These are phyloP conservation scores for Kondoa malvinella DNA, from an alignment of 768 basidiomycete genomes.

Conservation along the genomic window DNA sequence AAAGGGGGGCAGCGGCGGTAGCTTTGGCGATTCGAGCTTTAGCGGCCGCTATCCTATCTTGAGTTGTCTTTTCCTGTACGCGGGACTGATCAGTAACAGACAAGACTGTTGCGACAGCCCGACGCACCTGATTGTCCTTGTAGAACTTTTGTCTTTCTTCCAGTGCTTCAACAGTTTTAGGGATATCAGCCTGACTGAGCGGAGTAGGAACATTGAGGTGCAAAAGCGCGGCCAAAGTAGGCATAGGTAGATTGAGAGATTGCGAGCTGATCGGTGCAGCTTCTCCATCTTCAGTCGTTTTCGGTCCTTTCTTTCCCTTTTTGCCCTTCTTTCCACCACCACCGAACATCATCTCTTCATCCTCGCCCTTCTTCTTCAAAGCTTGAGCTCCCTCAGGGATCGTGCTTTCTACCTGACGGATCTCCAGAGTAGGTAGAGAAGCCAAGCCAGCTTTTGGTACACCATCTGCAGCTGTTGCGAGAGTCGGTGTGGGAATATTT, in stretches of 20 bases:
- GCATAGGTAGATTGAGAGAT: slow-evolving; percentile 57
- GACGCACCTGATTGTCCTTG: slow-evolving; percentile 67
- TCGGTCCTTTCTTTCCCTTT: slow-evolving; percentile 30
- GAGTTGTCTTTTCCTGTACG: not conserved
- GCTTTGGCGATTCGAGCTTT: slow-evolving; percentile 2
- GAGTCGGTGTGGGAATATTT: slow-evolving; percentile 16
- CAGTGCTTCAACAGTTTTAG: slow-evolving; percentile 71
- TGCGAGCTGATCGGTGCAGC: slow-evolving; percentile 20
- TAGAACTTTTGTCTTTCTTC: slow-evolving; percentile 91
- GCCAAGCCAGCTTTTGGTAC: slow-evolving; percentile 33
- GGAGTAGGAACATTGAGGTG: slow-evolving; percentile 81
- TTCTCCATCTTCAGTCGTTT: slow-evolving; percentile 28
- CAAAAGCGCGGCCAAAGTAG: slow-evolving; percentile 74
- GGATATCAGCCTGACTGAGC: slow-evolving; percentile 52
- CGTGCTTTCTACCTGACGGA: slow-evolving; percentile 60
- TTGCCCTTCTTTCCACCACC: slow-evolving; percentile 49
- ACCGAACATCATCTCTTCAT: slow-evolving; percentile 56
- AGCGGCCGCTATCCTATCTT: slow-evolving; percentile 8
- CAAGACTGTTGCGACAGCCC: too few species aligned
- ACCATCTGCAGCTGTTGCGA: slow-evolving; percentile 30
- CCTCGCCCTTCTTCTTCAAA: slow-evolving; percentile 84
- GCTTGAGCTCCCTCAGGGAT: slow-evolving; percentile 50
- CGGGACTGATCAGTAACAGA: not conserved
- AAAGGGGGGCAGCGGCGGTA: not conserved
- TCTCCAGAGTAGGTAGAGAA: slow-evolving; percentile 62